Evolutionary conservation across 78 protist species (phyloP).

Genomic region (Anaeramoeba flamelloides): DNA sequence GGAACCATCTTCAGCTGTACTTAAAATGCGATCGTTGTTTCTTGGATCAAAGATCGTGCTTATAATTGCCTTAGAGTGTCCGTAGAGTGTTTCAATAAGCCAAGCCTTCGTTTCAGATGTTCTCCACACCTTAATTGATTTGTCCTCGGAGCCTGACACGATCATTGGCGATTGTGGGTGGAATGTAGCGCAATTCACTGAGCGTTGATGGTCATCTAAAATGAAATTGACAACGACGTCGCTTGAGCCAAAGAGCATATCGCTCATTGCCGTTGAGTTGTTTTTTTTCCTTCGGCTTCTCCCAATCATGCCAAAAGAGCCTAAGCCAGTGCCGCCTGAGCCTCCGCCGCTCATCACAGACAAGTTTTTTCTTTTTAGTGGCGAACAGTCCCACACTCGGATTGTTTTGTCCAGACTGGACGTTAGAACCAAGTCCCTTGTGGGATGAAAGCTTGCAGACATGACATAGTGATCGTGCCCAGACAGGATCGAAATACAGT

Average conservation of each 20-base stretch:
- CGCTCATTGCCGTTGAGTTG: not conserved
- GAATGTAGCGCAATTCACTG: slow-evolving; percentile 97
- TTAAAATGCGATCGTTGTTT: not conserved
- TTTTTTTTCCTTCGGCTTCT: not conserved
- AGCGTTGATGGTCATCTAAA: slow-evolving; percentile 56
- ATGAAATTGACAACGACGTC: slow-evolving; percentile 61
- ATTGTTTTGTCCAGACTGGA: slow-evolving; percentile 95
- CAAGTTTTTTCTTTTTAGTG: slow-evolving; percentile 18
- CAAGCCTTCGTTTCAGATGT: slow-evolving; percentile 3
- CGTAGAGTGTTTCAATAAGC: not conserved
- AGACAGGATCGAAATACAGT: slow-evolving; percentile 71
- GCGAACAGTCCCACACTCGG: slow-evolving; percentile 92
- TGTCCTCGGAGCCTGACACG: slow-evolving; percentile 88
- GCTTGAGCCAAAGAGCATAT: slow-evolving; percentile 67
- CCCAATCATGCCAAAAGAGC: not conserved
- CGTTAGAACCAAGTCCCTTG: slow-evolving; percentile 71
- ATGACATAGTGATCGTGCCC: slow-evolving; percentile 99
- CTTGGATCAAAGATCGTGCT: not conserved
- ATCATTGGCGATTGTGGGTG: slow-evolving; percentile 81
- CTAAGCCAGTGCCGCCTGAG: not conserved
- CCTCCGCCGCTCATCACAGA: not conserved
- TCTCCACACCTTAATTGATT: slow-evolving; percentile 81
- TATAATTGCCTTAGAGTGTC: not conserved
- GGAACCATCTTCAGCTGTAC: not conserved
- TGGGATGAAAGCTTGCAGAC: slow-evolving; percentile 92